Evolutionary conservation across 139 green algal genomes (phyloP), one percentile per base, ranked within the genome.

Genomic region (Picochlorum sp.): DNA sequence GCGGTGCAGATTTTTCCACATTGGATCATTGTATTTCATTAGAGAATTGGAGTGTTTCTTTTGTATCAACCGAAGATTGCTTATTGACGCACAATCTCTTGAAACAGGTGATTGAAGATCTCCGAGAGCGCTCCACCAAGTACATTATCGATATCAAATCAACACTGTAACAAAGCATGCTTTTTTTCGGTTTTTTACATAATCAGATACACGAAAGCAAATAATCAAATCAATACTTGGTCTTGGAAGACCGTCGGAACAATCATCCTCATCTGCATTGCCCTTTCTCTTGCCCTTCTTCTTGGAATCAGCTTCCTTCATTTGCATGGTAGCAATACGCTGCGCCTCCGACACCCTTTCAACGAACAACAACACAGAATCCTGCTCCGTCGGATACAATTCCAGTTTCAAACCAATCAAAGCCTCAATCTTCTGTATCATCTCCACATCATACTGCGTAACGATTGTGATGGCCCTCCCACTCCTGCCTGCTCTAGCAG

Each of bases 401-500:
- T 96, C 86, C 78, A 98, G 85, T 56, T 89, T 88, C 31, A 85
- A 74, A 10, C 81, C 81, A 18, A 80, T 96, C 45, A 97, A 70
- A 67, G 88, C 79, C 77, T 99, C 94, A 49, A 98, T 97, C 70
- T 88, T 90, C 72, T 99, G 94, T 66, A 92, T 97, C 70, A 93
- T 70, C 80, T 99, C 94, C 58, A 99, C 90, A 66, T 99, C 94
- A 75, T 99, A 98, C 81, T 99, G 94, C 15, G 94, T 98, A 44
- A 96, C 88, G 2, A 99, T 61, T 4, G 94, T 97, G 37, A 99
- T 79, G 1, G 87, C 79, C 20, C 92, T 83, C 0, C 94, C 94
- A 16, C 76, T 89, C 49, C 94, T 83, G 4, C 94, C 94, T 5
- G 94, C 94, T 13, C 94, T 81, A 1, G 94, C 94, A 1, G 94